A percentile compares a stretch with the other conserved stretches of the same genome.
Conservation (phyloP, 805 yeast genomes). For the Starmerella etchellsii region DNA sequence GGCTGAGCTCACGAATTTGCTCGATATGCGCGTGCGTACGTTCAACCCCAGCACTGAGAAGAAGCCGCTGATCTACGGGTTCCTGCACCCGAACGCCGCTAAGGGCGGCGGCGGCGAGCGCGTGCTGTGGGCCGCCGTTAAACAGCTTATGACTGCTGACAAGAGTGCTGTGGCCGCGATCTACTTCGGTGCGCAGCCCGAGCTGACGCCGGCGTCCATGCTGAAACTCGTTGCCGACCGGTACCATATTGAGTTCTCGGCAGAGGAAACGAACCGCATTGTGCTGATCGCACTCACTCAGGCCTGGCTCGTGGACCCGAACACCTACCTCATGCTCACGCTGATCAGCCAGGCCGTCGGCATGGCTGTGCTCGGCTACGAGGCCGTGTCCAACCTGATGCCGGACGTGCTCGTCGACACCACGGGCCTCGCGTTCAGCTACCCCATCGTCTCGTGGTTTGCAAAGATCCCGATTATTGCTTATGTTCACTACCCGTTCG, state of each 20-base stretch:
- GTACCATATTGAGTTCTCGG: conserved; percentile 39
- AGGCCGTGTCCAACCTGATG: conserved; percentile 49
- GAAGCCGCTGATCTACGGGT: conserved; percentile 46
- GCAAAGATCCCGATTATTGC: conserved; percentile 65
- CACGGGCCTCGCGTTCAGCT: conserved; percentile 83
- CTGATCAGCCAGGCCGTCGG: conserved; percentile 82
- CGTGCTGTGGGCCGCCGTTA: conserved; percentile 89
- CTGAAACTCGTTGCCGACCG: conserved; percentile 32
- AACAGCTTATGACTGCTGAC: conserved; percentile 41
- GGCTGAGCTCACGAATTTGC: conserved; percentile 20
- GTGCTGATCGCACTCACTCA: conserved; percentile 48
- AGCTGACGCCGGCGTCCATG: conserved; percentile 36
- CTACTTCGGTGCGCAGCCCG: conserved; percentile 47
- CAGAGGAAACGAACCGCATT: conserved; percentile 38
- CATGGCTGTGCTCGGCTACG: conserved; percentile 50
- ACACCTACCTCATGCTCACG: conserved; percentile 67
- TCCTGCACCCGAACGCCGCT: conserved; percentile 89
- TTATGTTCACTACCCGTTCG: conserved; percentile 90
- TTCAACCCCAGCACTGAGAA: conserved; percentile 5
- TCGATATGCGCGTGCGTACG: conserved; percentile 11
- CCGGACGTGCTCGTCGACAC: conserved; percentile 95
- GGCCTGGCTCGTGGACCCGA: conserved; percentile 52
- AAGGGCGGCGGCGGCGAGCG: conserved; percentile 99
- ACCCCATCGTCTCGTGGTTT: conserved; percentile 46
- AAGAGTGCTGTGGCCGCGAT: conserved; percentile 46